Base-by-base conservation (phyloP, 257 asterid genomes). In the Ilex aquifolium region DNA sequence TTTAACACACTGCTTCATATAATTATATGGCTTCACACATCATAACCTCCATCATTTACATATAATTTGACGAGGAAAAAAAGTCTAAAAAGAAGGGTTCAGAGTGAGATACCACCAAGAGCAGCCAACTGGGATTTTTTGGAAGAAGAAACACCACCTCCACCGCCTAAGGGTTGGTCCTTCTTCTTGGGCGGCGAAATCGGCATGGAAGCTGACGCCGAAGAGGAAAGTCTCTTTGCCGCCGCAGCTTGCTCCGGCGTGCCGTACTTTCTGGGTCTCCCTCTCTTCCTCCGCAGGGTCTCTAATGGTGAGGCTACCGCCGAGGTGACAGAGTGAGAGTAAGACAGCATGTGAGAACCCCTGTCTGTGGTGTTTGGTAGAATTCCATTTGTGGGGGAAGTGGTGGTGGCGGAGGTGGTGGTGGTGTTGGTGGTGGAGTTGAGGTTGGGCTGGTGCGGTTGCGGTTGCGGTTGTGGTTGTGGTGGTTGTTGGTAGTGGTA, bases 41-140 rank as follows among this genome's bases (percentile, higher is more conserved):
- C 27, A 21, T 21, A 21, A 21, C 27, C 27, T 21, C 27, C 27
- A 21, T 21, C 27, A 21, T 21, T 21, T 21, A 21, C 27, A 21
- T 21, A 21, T 21, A 21, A 21, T 21, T 21, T 21, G 27, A 21
- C 27, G 27, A 21, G 27, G 27, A 1, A 21, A 21, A 21, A n/a
- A 14, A 50, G 21, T 50, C 8, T 44, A 50, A 50, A 50, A 50
- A 6, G 56, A 50, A 14, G 16, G 56, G n/a, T 42, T 42, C 32
- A 13, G 29, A 62, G 57, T 7, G 12, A 5, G 0, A 32, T 46
- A 21, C 59, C 57, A 82, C 85, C 83, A 8, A 68, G 53, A 36
- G 79, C 72, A 3, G 83, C 60, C 11, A 76, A 61, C 50, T 76
- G 87, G 14, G 65, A 65, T 53, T 70, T 76, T 69, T 72, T 78